Conservation (phyloP, 495 filamentous ascomycete genomes). For the Trichoderma asperelloides region DNA sequence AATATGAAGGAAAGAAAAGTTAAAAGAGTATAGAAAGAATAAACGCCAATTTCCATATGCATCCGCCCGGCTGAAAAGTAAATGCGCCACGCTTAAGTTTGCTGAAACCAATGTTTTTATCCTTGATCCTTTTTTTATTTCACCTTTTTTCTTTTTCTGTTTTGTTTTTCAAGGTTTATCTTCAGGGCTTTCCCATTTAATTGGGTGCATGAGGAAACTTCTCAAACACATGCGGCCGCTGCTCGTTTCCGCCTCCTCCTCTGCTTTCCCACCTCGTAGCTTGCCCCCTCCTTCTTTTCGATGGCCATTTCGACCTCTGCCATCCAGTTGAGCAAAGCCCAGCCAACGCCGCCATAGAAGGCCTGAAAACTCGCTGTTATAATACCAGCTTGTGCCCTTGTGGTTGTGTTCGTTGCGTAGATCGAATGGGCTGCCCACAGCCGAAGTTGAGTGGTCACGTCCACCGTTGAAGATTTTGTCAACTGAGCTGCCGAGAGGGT, state of each 20-base stretch:
- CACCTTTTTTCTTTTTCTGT: neutral
- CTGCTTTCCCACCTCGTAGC: slow-evolving; percentile 59
- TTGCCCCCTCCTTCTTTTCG: slow-evolving; percentile 40
- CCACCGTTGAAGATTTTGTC: slow-evolving; percentile 81
- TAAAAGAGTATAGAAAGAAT: neutral
- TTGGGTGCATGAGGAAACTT: slow-evolving; percentile 82
- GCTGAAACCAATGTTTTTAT: neutral
- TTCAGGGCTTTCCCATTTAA: slow-evolving; percentile 55
- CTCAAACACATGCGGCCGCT: slow-evolving; percentile 84
- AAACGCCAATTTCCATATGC: slow-evolving; percentile 2
- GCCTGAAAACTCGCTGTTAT: slow-evolving; percentile 75
- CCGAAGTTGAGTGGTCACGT: slow-evolving; percentile 59
- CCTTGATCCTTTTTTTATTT: neutral
- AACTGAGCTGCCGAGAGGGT: slow-evolving; percentile 52
- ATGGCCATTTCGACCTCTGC: slow-evolving; percentile 59
- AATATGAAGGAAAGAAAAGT: neutral
- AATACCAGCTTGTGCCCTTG: slow-evolving; percentile 86
- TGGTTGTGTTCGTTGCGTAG: slow-evolving; percentile 83
- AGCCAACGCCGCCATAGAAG: slow-evolving; percentile 85
- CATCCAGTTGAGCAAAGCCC: slow-evolving; percentile 60
- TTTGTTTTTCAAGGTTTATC: slow-evolving; percentile 14
- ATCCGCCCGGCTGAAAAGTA: neutral
- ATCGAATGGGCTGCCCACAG: slow-evolving; percentile 64
- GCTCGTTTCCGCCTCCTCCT: slow-evolving; percentile 41
- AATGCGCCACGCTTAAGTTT: neutral